A percentile compares a stretch with the other conserved stretches of the same genome.
Conservation (phyloP, 352 stramenopile species). For the Phytophthora quininea region DNA sequence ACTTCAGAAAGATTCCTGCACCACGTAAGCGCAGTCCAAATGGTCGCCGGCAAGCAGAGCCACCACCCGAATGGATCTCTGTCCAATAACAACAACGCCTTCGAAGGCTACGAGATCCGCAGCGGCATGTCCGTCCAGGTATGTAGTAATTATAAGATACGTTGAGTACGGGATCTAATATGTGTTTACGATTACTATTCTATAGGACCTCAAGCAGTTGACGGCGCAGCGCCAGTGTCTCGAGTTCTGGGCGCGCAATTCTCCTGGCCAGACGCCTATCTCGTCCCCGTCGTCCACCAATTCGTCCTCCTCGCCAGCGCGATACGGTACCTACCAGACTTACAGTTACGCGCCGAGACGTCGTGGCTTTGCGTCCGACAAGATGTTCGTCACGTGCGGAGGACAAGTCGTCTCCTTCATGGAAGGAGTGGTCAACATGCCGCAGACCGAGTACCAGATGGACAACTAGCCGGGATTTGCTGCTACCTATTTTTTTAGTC, state of each 20-base stretch:
- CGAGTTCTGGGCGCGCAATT: constrained; percentile 68
- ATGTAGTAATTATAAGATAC: not conserved
- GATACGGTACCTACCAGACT: constrained; percentile 10
- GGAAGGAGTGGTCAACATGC: constrained; percentile 83
- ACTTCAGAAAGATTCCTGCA: constrained; percentile 3
- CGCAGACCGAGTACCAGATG: constrained; percentile 53
- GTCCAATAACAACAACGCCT: constrained; percentile 36
- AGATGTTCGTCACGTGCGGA: constrained; percentile 83
- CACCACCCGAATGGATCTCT: constrained; percentile 14
- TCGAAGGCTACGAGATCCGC: constrained; percentile 65
- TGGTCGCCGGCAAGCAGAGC: constrained; percentile 50
- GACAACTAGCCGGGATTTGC: constrained; percentile 27
- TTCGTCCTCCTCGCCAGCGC: constrained; percentile 30
- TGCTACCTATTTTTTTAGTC: not conserved
- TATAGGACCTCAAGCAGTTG: constrained; percentile 79
- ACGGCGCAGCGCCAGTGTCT: constrained; percentile 82
- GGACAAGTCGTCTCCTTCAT: constrained; percentile 85
- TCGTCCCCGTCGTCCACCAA: constrained; percentile 42
- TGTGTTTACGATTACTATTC: not conserved
- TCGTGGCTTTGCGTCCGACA: constrained; percentile 44
- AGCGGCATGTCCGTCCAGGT: constrained; percentile 88
- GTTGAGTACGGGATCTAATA: constrained; percentile 6
- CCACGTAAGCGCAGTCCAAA: constrained; percentile 11
- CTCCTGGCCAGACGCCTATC: constrained; percentile 40
- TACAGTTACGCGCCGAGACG: constrained; percentile 29